Conservation (phyloP, 2,329 filamentous ascomycete species). For the Penicillium brasilianum region DNA sequence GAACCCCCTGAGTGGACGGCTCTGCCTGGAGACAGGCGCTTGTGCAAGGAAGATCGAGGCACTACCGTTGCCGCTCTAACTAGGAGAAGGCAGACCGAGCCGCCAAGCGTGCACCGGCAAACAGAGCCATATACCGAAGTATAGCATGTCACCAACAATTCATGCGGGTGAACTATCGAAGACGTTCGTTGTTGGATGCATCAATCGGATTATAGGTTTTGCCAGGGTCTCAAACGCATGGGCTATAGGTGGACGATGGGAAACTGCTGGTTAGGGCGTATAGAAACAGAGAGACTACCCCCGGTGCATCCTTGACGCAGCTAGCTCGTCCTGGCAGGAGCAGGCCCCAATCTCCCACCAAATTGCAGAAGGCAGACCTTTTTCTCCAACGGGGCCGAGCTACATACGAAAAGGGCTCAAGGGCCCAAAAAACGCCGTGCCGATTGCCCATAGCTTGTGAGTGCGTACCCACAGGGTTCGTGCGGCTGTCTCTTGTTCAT, state of each 20-base stretch:
- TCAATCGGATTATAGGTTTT: not conserved
- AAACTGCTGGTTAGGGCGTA: not conserved
- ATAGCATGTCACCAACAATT: not conserved
- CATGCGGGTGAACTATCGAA: not conserved
- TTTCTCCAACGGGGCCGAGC: constrained; percentile 4
- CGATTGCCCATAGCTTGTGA: constrained; percentile 32
- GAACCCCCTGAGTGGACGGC: not conserved
- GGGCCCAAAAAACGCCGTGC: constrained; percentile 27
- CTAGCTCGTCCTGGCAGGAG: constrained; percentile 2
- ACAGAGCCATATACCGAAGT: not conserved
- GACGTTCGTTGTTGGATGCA: constrained; percentile 1
- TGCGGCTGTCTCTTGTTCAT: constrained; percentile 27
- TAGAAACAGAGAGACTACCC: not conserved
- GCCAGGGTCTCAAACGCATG: not conserved
- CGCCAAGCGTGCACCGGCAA: not conserved
- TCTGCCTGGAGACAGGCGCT: not conserved
- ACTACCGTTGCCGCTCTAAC: not conserved
- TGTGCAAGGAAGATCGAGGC: not conserved
- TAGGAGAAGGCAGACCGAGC: not conserved
- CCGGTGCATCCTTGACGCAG: constrained; percentile 1
- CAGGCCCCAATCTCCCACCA: not conserved
- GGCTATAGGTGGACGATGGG: not conserved
- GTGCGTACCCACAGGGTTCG: constrained; percentile 31
- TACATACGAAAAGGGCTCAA: constrained; percentile 1
- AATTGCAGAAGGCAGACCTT: constrained; percentile 3